Conservation (phyloP, 2,329 filamentous ascomycete species). For the Zasmidium cellare region DNA sequence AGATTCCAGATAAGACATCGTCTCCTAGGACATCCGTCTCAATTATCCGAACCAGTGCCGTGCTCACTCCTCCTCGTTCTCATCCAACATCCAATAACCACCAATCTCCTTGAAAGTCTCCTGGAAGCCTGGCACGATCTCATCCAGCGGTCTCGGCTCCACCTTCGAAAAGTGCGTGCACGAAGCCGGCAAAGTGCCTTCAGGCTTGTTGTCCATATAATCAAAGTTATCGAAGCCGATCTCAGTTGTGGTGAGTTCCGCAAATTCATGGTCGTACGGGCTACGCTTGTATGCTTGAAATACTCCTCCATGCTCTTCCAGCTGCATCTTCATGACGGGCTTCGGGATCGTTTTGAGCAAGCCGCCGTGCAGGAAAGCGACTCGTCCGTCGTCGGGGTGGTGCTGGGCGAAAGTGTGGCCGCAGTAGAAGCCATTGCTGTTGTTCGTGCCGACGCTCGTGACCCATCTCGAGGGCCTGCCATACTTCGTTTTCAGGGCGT, state of each 20-base stretch:
- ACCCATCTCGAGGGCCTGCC: conserved; percentile 30
- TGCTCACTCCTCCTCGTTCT: not conserved
- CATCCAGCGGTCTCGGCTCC: conserved; percentile 17
- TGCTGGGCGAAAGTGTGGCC: conserved; percentile 35
- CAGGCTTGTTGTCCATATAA: conserved; percentile 8
- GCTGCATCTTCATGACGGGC: conserved; percentile 24
- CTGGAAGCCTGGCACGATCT: conserved; percentile 19
- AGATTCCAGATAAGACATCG: too few species aligned
- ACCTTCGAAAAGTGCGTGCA: conserved; percentile 21
- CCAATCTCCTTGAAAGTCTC: conserved; percentile 20
- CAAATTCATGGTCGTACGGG: conserved; percentile 7
- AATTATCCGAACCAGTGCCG: too few species aligned
- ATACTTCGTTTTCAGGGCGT: conserved; percentile 32
- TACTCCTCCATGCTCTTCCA: conserved; percentile 23
- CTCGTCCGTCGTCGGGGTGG: conserved; percentile 31
- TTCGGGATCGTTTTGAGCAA: conserved; percentile 28
- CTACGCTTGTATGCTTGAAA: conserved; percentile 29
- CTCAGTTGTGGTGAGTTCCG: not conserved
- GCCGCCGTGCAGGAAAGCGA: conserved; percentile 35
- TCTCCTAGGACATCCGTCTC: too few species aligned
- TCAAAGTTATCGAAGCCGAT: conserved; percentile 3
- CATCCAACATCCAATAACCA: conserved; percentile 23
- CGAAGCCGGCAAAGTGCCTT: conserved; percentile 8
- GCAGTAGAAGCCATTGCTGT: conserved; percentile 26
- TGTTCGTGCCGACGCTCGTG: conserved; percentile 27